Percentiles rank a stretch among this genome's conserved stretches.
phyloP scores from a whole-genome alignment of 768 basidiomycete species.

The Cubamyces sp. region DNA sequence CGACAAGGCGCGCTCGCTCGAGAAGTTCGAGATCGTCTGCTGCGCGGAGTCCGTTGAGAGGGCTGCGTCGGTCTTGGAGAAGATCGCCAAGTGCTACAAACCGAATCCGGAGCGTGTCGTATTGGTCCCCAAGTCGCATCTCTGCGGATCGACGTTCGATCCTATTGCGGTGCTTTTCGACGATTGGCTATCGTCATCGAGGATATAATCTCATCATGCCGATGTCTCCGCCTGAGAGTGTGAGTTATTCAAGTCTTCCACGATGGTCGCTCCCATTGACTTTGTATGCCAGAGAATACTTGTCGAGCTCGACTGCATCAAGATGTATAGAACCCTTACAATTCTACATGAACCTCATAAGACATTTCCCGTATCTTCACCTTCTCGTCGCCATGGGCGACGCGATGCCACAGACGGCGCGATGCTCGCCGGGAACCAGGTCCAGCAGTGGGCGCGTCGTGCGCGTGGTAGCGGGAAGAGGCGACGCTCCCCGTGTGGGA shows the following conservation, averaged over 20 bases:
- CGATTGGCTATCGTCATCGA: neutral
- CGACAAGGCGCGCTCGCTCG: slow-evolving; percentile 29
- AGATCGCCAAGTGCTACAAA: neutral
- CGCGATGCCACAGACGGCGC: slow-evolving; percentile 10
- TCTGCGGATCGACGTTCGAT: neutral
- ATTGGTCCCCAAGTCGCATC: slow-evolving; percentile 11
- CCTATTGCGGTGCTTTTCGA: slow-evolving; percentile 2
- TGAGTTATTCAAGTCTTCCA: neutral
- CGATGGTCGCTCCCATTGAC: too few species aligned
- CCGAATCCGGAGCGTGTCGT: slow-evolving; percentile 13
- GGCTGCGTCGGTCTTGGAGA: slow-evolving; percentile 3
- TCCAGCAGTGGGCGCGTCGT: too few species aligned
- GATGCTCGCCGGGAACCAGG: neutral
- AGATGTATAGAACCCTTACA: too few species aligned
- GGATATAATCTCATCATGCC: neutral
- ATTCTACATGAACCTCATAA: too few species aligned
- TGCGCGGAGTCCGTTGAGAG: slow-evolving; percentile 12
- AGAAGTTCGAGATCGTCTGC: slow-evolving; percentile 36
- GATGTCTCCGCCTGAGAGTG: neutral
- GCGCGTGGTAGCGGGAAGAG: neutral
- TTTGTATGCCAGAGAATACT: too few species aligned
- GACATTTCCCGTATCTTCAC: too few species aligned
- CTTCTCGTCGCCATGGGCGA: neutral
- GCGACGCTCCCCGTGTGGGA: neutral
- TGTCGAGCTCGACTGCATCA: too few species aligned